Base-by-base conservation (phyloP, 208 protist genomes). In the Novymonas esmeraldas region DNA sequence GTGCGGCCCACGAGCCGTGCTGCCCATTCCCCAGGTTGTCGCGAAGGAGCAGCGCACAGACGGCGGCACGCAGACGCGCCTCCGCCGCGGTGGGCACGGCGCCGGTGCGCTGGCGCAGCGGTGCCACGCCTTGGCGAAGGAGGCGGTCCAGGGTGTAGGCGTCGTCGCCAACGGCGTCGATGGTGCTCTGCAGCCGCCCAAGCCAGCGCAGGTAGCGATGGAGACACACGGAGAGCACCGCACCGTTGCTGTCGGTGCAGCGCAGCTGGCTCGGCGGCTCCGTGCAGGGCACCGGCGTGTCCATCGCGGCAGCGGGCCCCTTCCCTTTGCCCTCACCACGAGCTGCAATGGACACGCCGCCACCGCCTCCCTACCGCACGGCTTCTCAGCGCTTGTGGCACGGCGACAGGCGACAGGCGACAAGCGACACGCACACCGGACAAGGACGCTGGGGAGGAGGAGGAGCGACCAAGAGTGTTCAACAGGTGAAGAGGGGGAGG, bases 91-190 rank as follows among this genome's bases (percentile, higher is more conserved):
- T 57, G 29, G 61, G 45, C 14, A 31, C 36, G 16, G 42, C 16
- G 20, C 59, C 45, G 16, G 48, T 60, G 51, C 70, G 70, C 24
- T 69, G 70, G 29, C 62, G 62, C 2, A 76, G 70, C 11, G 62
- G 70, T 24, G 70, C 24, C 1, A 64, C 52, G 18, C 70, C 61
- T 54, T 76, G 63, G 10, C 54, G 31, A 14, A 56, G 31, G 24
- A 76, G 56, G 22, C 70, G 62, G 39, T 70, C 70, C 1, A 76
- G 62, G 13, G 36, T 70, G 62, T 76, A 76, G 54, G 70, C 70
- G 58, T 76, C 62, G 33, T 76, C 62, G 63, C 70, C 64, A 28
- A 63, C 56, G 48, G 56, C 41, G 41, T 70, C 70, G 13, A 49
- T 36, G 55, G 42, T 70, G 22, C 39, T 18, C 31, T 70, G 62